Conservation (phyloP, 257 asterid species). For the Gardenia jasminoides region DNA sequence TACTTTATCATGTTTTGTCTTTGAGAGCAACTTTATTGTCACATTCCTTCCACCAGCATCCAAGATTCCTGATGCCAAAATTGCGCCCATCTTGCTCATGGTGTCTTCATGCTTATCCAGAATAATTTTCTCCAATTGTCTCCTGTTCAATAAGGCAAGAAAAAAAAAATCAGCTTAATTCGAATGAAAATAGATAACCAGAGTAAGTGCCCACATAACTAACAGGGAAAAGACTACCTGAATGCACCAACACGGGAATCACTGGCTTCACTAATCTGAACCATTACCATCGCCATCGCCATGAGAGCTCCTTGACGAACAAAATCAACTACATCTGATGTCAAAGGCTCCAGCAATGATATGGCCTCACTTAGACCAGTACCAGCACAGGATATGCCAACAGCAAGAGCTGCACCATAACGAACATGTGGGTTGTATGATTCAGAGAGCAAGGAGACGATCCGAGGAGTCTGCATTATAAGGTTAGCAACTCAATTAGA, state of each 20-base stretch:
- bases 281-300: slow-evolving; percentile 99
- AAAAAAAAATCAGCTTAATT: slow-evolving; percentile 2
- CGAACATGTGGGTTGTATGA: slow-evolving; percentile 99
- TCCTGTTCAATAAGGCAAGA: slow-evolving; percentile 41
- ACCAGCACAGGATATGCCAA: slow-evolving; percentile 98
- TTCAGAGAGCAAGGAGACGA: slow-evolving; percentile 86
- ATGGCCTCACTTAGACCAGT: slow-evolving; percentile 97
- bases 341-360: slow-evolving; percentile 91
- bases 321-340: slow-evolving; percentile 92
- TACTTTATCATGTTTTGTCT: slow-evolving; percentile 80
- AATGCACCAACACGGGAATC: slow-evolving; percentile 97
- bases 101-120: slow-evolving; percentile 96
- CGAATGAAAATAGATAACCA: neutral
- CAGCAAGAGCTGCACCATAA: slow-evolving; percentile 98
- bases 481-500: slow-evolving; percentile 14
- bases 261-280: slow-evolving; percentile 87
- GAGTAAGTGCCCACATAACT: neutral
- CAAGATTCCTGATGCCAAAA: slow-evolving; percentile 90
- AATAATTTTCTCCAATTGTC: slow-evolving; percentile 85
- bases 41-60: slow-evolving; percentile 99
- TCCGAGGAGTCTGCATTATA: slow-evolving; percentile 77
- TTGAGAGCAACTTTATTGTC: slow-evolving; percentile 76
- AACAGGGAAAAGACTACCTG: slow-evolving; percentile 44
- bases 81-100: slow-evolving; percentile 99
- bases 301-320: slow-evolving; percentile 99